A percentile compares a stretch with the other conserved stretches of the same genome.
These are phyloP conservation scores for Fonsecaea pugnacius DNA, from an alignment of 2,329 filamentous ascomycete genomes.

Conservation along the genomic window DNA sequence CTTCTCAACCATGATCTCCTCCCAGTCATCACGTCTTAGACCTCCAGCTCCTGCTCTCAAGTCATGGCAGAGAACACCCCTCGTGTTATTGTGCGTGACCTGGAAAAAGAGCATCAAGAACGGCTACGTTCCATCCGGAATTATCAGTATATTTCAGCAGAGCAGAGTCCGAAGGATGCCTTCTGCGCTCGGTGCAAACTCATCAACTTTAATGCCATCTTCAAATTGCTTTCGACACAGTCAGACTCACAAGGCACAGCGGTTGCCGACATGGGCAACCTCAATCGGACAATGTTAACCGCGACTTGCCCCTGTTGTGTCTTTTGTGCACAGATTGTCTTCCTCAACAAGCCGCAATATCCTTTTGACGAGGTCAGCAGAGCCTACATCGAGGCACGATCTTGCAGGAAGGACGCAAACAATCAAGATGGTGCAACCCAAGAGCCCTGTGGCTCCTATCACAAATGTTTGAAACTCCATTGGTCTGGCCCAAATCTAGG, in stretches of 20 bases:
- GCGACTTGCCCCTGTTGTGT: slow-evolving; percentile 5
- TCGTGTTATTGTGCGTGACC: not conserved
- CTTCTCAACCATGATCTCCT: too few relatives aligned
- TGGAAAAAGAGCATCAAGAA: slow-evolving; percentile 3
- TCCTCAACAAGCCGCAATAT: slow-evolving; percentile 8
- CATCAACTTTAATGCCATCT: slow-evolving; percentile 9
- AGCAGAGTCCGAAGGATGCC: not conserved
- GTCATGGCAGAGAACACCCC: not conserved
- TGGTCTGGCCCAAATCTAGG: slow-evolving; percentile 6
- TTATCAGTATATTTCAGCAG: not conserved
- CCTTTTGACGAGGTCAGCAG: not conserved
- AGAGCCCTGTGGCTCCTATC: not conserved
- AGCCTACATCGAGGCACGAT: slow-evolving; percentile 2
- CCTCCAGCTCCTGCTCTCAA: not conserved
- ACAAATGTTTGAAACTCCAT: slow-evolving; percentile 5
- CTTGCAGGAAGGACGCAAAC: not conserved
- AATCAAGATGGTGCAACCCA: not conserved
- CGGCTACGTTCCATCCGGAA: not conserved
- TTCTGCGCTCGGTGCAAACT: slow-evolving; percentile 6
- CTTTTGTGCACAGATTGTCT: slow-evolving; percentile 9
- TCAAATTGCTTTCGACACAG: not conserved
- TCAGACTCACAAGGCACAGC: not conserved
- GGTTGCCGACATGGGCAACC: not conserved
- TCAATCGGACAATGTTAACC: not conserved
- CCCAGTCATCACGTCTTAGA: not conserved